Base-by-base conservation (phyloP, 2,329 filamentous ascomycete genomes). In the Rhynchosporium graminicola region DNA sequence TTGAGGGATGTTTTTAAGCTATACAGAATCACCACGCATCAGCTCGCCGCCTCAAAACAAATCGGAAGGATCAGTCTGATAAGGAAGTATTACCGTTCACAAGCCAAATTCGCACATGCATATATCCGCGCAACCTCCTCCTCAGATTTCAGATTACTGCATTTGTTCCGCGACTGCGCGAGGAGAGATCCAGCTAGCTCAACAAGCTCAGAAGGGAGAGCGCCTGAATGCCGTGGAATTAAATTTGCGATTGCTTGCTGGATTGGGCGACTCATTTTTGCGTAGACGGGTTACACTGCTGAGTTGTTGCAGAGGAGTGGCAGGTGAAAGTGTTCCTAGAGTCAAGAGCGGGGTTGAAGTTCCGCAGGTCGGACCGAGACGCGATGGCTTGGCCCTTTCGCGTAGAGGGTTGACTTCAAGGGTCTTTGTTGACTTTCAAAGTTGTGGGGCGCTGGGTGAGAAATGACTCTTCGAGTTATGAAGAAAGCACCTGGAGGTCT, bases 51-150 rank as follows among this genome's bases (percentile, higher is more conserved):
- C 42, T 12, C 42, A 28, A 9, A 28, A 46, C n/a, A 46, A 46
- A 46, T 15, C 15, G 3, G 12, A 7, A 20, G 0, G 20, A 13
- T 5, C 15, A 43, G 3, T n/a, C 42, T n/a, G 42, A 43, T 15
- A 10, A 28, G 20, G 55, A 40, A 31, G 28, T 55, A 69, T 50
- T 77, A 91, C 90, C 91, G 85, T 70, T 94, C 91, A 73, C 93
- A 98, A 26, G 95, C 95, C 64, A 99, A 84, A 76, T 97, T 88
- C 13, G 91, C 90, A 74, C 92, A 97, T 3, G 89, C 90, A 75
- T 95, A 95, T 4, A 85, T 82, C 26, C 93, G 84, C n/a, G 89
- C 91, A 67, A 95, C 87, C 75, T 97, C 93, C 75, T 97, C 92
- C 61, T 96, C 91, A 3, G 87, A 83, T 74, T 92, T 96, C 59